Percentiles rank a stretch among this genome's conserved stretches.
Evolutionary conservation across 176 grass and related monocot species (phyloP).

Genomic region (Tuctoria greenei): DNA sequence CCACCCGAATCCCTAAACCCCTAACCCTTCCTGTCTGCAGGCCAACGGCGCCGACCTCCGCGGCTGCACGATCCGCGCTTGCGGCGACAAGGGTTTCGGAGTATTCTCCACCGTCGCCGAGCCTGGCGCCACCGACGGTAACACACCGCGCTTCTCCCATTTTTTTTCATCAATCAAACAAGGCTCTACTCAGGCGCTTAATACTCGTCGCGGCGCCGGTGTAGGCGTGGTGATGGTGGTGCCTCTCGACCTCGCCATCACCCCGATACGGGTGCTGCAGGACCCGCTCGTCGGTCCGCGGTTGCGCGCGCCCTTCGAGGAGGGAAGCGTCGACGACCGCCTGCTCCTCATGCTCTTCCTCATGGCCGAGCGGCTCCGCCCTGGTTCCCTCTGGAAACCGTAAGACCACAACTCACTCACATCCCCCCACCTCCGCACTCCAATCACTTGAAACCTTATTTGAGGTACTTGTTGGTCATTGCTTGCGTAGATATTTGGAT

Average conservation of each 20-base stretch:
- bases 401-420: slow-evolving; percentile 17
- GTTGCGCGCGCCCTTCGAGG: slow-evolving; percentile 69
- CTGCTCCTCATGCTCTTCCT: slow-evolving; percentile 91
- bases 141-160: neutral
- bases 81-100: slow-evolving; percentile 56
- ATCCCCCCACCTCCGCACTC: neutral
- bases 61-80: slow-evolving; percentile 60
- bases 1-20: slow-evolving; percentile 15
- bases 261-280: slow-evolving; percentile 90
- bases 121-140: slow-evolving; percentile 42
- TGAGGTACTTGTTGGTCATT: neutral
- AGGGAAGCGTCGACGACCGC: slow-evolving; percentile 68
- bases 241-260: slow-evolving; percentile 84
- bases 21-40: slow-evolving; percentile 17
- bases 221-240: slow-evolving; percentile 80
- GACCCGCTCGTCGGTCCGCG: slow-evolving; percentile 64
- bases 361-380: slow-evolving; percentile 75
- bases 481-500: slow-evolving; percentile 62
- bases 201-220: neutral
- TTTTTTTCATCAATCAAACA: neutral
- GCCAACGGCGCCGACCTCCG: slow-evolving; percentile 72
- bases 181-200: neutral
- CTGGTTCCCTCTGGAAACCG: slow-evolving; percentile 90
- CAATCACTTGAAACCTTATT: neutral
- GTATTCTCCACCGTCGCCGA: slow-evolving; percentile 52